Conservation (phyloP, 2,329 filamentous ascomycete species). For the Fusarium abutilonis region DNA sequence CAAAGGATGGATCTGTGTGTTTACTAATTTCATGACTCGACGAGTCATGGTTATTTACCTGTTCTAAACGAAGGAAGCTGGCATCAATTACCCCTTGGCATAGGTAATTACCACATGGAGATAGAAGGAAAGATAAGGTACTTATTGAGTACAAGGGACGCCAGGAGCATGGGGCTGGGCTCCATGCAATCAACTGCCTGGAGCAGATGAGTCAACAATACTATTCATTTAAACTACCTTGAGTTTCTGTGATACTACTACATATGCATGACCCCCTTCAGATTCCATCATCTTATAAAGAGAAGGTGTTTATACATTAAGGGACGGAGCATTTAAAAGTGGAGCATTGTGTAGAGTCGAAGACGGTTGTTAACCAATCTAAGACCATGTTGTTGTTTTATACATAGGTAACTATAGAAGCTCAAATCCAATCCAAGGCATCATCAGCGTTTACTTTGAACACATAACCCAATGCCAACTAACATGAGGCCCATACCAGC, state of each 20-base stretch:
- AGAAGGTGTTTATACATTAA: background rate
- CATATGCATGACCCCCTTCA: background rate
- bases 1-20: slow-evolving; percentile 30
- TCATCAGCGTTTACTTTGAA: slow-evolving; percentile 68
- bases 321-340: slow-evolving; percentile 19
- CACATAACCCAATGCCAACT: slow-evolving; percentile 83
- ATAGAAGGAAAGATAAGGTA: slow-evolving; percentile 25
- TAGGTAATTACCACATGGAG: slow-evolving; percentile 21
- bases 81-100: slow-evolving; percentile 19
- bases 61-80: slow-evolving; percentile 15
- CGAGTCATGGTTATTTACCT: slow-evolving; percentile 23
- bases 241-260: background rate
- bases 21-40: slow-evolving; percentile 22
- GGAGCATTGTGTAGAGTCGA: slow-evolving; percentile 33
- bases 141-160: slow-evolving; percentile 2
- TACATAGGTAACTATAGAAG: too few relatives aligned
- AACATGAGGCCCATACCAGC: slow-evolving; percentile 83
- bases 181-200: slow-evolving; percentile 43
- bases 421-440: slow-evolving; percentile 1
- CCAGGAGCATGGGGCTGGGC: slow-evolving; percentile 38
- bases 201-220: slow-evolving; percentile 37
- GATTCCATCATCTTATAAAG: too few relatives aligned
- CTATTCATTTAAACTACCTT: background rate
- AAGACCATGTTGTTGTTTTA: slow-evolving; percentile 4
- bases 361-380: slow-evolving; percentile 39